These are phyloP conservation scores for Mayamaea pseudoterrestris DNA, from an alignment of 108 stramenopile genomes.

Conservation along the genomic window DNA sequence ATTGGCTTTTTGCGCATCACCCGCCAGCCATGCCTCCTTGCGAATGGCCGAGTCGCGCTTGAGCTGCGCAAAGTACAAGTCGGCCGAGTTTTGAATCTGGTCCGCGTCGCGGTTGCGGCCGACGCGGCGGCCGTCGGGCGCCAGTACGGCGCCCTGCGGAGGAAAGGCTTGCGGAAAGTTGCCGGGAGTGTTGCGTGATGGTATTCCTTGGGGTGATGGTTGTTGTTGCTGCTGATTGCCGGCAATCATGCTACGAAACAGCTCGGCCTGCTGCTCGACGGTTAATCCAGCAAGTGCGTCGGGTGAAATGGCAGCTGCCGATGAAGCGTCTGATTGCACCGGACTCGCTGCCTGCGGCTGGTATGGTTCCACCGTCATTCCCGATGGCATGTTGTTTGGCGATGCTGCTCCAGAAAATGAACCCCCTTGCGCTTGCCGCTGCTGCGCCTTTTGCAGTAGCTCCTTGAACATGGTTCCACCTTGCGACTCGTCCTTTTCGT, in stretches of 20 bases:
- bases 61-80: slow-evolving; percentile 77
- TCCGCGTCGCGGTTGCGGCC: slow-evolving; percentile 61
- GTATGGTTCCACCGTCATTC: slow-evolving; percentile 14
- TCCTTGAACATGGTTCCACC: slow-evolving; percentile 22
- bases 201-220: not conserved
- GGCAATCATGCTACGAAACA: slow-evolving; percentile 44
- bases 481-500: slow-evolving; percentile 8
- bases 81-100: slow-evolving; percentile 63
- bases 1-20: slow-evolving; percentile 48
- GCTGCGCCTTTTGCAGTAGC: slow-evolving; percentile 26
- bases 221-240: slow-evolving; percentile 20
- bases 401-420: too few relatives aligned
- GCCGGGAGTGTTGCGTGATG: slow-evolving; percentile 2
- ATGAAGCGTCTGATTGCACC: slow-evolving; percentile 9
- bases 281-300: slow-evolving; percentile 21
- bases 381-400: slow-evolving; percentile 3
- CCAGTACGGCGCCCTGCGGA: slow-evolving; percentile 11
- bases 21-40: slow-evolving; percentile 36
- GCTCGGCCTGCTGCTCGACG: slow-evolving; percentile 32
- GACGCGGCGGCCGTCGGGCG: slow-evolving; percentile 17
- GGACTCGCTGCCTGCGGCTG: slow-evolving; percentile 3
- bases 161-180: slow-evolving; percentile 1
- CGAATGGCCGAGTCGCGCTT: slow-evolving; percentile 72
- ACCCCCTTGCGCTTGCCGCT: not conserved
- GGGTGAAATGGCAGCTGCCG: slow-evolving; percentile 8